Evolutionary conservation across 768 basidiomycete species (phyloP).

Genomic region (Termitomyces titanicus): DNA sequence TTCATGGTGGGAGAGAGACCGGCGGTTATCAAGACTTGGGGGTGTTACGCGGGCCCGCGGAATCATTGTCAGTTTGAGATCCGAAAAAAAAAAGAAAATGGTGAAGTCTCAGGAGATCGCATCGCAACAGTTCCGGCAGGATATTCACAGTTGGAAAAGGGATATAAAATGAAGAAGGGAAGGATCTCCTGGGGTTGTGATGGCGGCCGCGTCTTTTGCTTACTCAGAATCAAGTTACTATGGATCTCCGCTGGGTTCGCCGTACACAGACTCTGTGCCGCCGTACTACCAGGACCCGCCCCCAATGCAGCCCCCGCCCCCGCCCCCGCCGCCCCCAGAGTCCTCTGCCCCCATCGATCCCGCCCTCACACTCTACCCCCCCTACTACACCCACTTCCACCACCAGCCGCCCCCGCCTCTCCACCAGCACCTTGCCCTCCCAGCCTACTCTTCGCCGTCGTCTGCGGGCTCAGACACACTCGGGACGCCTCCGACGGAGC

Average conservation of each 20-base stretch:
- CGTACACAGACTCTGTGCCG: constrained; percentile 25
- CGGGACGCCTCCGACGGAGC: constrained; percentile 69
- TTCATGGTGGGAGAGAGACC: too few species aligned
- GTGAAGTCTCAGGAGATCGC: too few species aligned
- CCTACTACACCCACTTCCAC: constrained; percentile 59
- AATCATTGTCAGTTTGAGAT: too few species aligned
- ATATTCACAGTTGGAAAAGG: not conserved
- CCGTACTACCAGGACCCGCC: constrained; percentile 36
- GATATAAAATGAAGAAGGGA: too few species aligned
- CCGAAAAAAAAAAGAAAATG: too few species aligned
- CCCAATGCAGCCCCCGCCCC: constrained; percentile 33
- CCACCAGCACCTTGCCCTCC: constrained; percentile 56
- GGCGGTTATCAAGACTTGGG: too few species aligned
- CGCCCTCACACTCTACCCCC: constrained; percentile 60
- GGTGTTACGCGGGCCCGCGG: too few species aligned
- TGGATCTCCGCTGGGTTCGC: constrained; percentile 20
- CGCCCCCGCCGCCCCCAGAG: constrained; percentile 38
- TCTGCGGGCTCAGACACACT: constrained; percentile 77
- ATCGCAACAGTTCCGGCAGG: too few species aligned
- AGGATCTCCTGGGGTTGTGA: too few species aligned
- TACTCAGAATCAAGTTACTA: constrained; percentile 30
- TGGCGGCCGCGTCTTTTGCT: constrained; percentile 19
- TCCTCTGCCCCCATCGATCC: constrained; percentile 67
- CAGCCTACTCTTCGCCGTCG: constrained; percentile 72
- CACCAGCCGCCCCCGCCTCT: constrained; percentile 53